phyloP scores from a whole-genome alignment of 805 yeast species.

The Jamesozyma lodderae region DNA sequence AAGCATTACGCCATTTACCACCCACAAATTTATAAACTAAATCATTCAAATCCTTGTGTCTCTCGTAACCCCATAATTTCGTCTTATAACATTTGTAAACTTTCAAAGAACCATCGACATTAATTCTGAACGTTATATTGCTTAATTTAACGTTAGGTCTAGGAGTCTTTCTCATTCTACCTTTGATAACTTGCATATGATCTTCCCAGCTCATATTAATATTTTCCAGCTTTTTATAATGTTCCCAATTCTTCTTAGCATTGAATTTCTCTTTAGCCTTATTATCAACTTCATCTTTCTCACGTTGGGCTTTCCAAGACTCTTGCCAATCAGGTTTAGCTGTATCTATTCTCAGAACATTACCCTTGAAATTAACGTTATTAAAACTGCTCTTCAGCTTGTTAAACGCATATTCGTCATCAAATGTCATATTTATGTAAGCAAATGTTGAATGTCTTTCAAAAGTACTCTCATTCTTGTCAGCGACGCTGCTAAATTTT shows the following conservation, averaged over 20 bases:
- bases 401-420: slow-evolving; percentile 32
- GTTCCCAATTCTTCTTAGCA: slow-evolving; percentile 33
- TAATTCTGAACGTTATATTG: slow-evolving; percentile 56
- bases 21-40: slow-evolving; percentile 53
- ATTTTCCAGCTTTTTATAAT: slow-evolving; percentile 31
- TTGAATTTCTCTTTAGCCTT: slow-evolving; percentile 27
- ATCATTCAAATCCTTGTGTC: slow-evolving; percentile 50
- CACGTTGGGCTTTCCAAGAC: slow-evolving; percentile 39
- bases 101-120: slow-evolving; percentile 48
- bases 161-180: slow-evolving; percentile 50
- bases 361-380: slow-evolving; percentile 70
- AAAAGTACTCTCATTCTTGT: slow-evolving; percentile 36
- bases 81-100: slow-evolving; percentile 55
- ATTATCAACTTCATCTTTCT: slow-evolving; percentile 32
- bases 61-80: slow-evolving; percentile 87
- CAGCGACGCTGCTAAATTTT: slow-evolving; percentile 44
- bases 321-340: slow-evolving; percentile 52
- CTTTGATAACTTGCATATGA: slow-evolving; percentile 39
- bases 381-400: slow-evolving; percentile 50
- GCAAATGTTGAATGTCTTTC: slow-evolving; percentile 56
- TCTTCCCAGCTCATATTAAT: slow-evolving; percentile 35
- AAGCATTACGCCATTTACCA: slow-evolving; percentile 73
- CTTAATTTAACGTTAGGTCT: slow-evolving; percentile 35
- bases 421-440: slow-evolving; percentile 51
- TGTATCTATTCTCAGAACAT: slow-evolving; percentile 46